Percentiles rank a stretch among this genome's conserved stretches.
Evolutionary conservation across 352 stramenopile genomes (phyloP).

Genomic region (Halophytophthora batemanensis): DNA sequence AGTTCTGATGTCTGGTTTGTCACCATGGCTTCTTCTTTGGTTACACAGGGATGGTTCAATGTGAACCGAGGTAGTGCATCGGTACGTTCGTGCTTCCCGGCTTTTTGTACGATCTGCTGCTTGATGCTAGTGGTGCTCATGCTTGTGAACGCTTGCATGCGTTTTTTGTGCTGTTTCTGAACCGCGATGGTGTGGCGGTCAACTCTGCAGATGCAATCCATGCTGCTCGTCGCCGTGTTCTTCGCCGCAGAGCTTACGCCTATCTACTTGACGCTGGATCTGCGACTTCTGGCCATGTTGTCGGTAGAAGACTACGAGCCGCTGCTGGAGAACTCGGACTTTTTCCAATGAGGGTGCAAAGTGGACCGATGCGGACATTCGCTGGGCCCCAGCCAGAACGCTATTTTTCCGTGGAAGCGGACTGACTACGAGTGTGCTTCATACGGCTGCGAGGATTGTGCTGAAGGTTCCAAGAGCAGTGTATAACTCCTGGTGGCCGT

Average conservation of each 20-base stretch:
- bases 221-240: slow-evolving; percentile 81
- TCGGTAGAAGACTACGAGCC: slow-evolving; percentile 81
- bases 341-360: slow-evolving; percentile 38
- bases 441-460: no score
- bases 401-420: slow-evolving; percentile 13
- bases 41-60: slow-evolving; percentile 79
- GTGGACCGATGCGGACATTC: background rate
- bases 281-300: slow-evolving; percentile 69
- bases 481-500: background rate
- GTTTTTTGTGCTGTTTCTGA: background rate
- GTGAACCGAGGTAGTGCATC: slow-evolving; percentile 62
- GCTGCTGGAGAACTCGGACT: slow-evolving; percentile 55
- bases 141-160: background rate
- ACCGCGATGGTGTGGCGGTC: background rate
- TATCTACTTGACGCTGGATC: slow-evolving; percentile 78
- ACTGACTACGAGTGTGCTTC: background rate
- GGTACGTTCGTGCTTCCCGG: slow-evolving; percentile 23
- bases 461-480: no score
- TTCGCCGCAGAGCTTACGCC: slow-evolving; percentile 73
- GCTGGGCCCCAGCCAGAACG: background rate
- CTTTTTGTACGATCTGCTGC: background rate
- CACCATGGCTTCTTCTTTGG: slow-evolving; percentile 2
- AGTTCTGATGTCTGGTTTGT: background rate
- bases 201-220: slow-evolving; percentile 60
- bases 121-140: background rate